Evolutionary conservation across 2,329 filamentous ascomycete species (phyloP), one percentile per base, ranked within the genome.

Genomic region (Phyllosticta paracitricarpa): DNA sequence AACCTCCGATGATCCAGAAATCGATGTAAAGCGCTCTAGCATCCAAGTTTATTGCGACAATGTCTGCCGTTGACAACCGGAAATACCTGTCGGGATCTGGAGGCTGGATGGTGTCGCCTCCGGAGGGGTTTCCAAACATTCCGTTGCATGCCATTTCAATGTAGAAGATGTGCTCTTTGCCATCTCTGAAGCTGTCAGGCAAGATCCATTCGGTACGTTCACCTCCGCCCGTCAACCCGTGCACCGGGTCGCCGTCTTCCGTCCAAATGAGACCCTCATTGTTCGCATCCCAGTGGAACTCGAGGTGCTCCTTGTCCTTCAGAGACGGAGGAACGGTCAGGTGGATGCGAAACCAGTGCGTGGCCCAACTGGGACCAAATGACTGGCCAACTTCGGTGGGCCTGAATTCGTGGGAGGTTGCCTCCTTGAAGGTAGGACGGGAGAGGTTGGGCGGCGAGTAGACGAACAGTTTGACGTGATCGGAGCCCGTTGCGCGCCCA

Each of bases 111-210:
- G 82, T 85, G 72, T 95, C 90, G 26, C 90, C 91, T 22, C 88
- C 88, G 0, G 88, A 82, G 0, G 91, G 88, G 72, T 96, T 96
- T 67, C 94, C 94, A 76, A 97, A 97, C 92, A 97, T 97, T 74
- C 88, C 87, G 73, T 99, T 99, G 77, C 94, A 97, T 22, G 94
- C 94, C 89, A 97, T 96, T 77, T 99, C 94, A 65, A 99, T 87
- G 74, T 97, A 99, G 68, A 99, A 89, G 19, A 82, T 85, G 73
- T 97, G 92, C 69, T 91, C 84, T 72, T 93, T 86, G 59, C 91
- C 92, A 72, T 96, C 89, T 64, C 89, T 84, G 77, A 89, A 96
- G 17, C 80, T 79, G 57, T 89, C 80, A 8, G 94, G 93, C 54
- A 99, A 80, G 63, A 96, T 85, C 92, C 93, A 99, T 75, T 97